These are phyloP conservation scores for Saturnispora besseyi DNA, from an alignment of 805 yeast genomes.

Conservation along the genomic window DNA sequence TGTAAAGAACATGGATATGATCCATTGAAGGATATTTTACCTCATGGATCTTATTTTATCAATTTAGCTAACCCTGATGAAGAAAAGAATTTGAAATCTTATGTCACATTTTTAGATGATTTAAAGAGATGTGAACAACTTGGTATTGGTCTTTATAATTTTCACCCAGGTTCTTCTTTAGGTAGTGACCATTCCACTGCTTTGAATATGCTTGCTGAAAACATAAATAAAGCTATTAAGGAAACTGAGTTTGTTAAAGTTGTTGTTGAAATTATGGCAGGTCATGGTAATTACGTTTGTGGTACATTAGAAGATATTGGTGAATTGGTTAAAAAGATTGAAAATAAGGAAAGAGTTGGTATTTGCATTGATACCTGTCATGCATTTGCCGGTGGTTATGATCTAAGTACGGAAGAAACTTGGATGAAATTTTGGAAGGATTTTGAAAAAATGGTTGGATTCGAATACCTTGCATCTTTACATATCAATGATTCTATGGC, in stretches of 20 bases:
- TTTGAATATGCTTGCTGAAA: constrained; percentile 59
- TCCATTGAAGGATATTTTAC: constrained; percentile 71
- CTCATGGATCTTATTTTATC: constrained; percentile 92
- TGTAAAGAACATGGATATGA: constrained; percentile 61
- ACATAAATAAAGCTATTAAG: constrained; percentile 68
- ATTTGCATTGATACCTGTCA: constrained; percentile 97
- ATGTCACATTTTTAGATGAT: constrained; percentile 76
- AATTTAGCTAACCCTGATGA: constrained; percentile 86
- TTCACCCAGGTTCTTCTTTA: constrained; percentile 88
- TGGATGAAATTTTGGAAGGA: constrained; percentile 64
- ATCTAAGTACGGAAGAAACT: constrained; percentile 50
- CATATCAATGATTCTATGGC: constrained; percentile 95
- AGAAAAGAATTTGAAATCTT: constrained; percentile 69
- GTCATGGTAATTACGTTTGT: constrained; percentile 88
- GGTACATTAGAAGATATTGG: constrained; percentile 66
- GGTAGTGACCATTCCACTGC: constrained; percentile 59
- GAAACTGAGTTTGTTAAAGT: constrained; percentile 75
- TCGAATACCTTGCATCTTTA: constrained; percentile 64
- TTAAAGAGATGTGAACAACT: constrained; percentile 77
- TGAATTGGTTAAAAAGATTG: constrained; percentile 67
- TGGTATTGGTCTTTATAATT: constrained; percentile 77
- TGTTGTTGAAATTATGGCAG: constrained; percentile 96
- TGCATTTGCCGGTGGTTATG: constrained; percentile 94
- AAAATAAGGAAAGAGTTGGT: constrained; percentile 79
- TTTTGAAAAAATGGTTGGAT: constrained; percentile 70